These are phyloP conservation scores for Alternaria brassicicola DNA, from an alignment of 2,329 filamentous ascomycete genomes.

Conservation along the genomic window DNA sequence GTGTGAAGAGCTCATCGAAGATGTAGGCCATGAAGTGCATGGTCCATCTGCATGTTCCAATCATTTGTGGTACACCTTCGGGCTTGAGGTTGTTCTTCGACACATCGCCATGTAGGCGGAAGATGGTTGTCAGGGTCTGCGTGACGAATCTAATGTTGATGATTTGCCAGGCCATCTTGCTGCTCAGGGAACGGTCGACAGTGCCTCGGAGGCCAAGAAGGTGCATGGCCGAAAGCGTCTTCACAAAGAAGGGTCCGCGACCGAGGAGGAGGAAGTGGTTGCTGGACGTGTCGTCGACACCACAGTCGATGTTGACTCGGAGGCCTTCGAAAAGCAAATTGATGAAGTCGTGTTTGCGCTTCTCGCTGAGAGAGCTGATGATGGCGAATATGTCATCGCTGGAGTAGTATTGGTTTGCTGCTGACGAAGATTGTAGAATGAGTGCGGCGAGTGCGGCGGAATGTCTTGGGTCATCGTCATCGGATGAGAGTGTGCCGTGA, in stretches of 20 bases:
- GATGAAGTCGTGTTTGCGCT: constrained; percentile 57
- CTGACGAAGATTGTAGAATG: constrained; percentile 51
- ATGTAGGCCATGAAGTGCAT: constrained; percentile 68
- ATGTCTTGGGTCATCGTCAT: constrained; percentile 42
- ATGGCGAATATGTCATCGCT: constrained; percentile 59
- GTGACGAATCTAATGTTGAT: constrained; percentile 74
- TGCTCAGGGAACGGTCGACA: constrained; percentile 63
- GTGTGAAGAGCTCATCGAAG: constrained; percentile 57
- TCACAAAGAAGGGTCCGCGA: constrained; percentile 71
- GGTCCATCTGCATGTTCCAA: constrained; percentile 79
- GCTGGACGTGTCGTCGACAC: constrained; percentile 70
- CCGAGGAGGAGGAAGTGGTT: constrained; percentile 46
- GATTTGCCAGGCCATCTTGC: constrained; percentile 76
- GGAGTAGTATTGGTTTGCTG: constrained; percentile 53
- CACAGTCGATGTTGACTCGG: constrained; percentile 73
- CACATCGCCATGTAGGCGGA: constrained; percentile 52
- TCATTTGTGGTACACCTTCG: constrained; percentile 48
- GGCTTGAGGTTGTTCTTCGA: constrained; percentile 52
- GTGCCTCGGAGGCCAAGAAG: constrained; percentile 66
- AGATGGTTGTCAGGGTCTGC: constrained; percentile 66
- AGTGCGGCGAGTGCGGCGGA: constrained; percentile 50
- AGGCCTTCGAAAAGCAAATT: constrained; percentile 65
- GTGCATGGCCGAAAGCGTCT: constrained; percentile 78
- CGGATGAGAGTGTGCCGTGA: constrained; percentile 38
- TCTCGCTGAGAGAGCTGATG: constrained; percentile 32